phyloP scores from a whole-genome alignment of 2,329 filamentous ascomycete species.

The Thermomyces lanuginosus region DNA sequence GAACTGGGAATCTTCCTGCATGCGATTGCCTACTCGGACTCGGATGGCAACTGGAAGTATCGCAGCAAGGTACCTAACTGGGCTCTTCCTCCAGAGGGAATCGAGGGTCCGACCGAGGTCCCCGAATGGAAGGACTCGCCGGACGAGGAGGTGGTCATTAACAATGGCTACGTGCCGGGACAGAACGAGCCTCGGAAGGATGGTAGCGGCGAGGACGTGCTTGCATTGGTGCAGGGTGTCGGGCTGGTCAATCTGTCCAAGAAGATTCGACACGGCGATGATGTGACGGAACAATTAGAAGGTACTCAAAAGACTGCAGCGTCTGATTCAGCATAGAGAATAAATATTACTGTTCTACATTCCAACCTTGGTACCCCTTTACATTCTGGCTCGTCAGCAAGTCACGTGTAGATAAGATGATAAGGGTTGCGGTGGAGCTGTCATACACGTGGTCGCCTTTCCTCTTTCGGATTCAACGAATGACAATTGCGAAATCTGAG shows the following conservation, averaged over 20 bases:
- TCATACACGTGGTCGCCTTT: too few species aligned
- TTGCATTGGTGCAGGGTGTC: slow-evolving; percentile 19
- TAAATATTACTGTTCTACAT: too few species aligned
- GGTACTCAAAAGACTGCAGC: too few species aligned
- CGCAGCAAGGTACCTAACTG: slow-evolving; percentile 68
- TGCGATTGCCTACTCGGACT: slow-evolving; percentile 75
- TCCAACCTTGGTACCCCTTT: too few species aligned
- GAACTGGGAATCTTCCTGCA: slow-evolving; percentile 91
- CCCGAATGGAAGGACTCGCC: slow-evolving; percentile 28
- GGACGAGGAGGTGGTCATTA: slow-evolving; percentile 25
- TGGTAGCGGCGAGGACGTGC: slow-evolving; percentile 8
- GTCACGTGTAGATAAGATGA: too few species aligned
- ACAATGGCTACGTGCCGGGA: slow-evolving; percentile 17
- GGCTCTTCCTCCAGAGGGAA: slow-evolving; percentile 64
- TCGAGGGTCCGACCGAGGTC: slow-evolving; percentile 54
- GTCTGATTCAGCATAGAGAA: too few species aligned
- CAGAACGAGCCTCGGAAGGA: slow-evolving; percentile 9
- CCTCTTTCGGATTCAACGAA: too few species aligned
- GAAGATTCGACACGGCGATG: slow-evolving; percentile 4
- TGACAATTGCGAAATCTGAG: too few species aligned
- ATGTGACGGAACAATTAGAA: too few species aligned
- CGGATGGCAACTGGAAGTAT: slow-evolving; percentile 71
- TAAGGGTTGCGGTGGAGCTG: too few species aligned
- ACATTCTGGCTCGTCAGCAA: too few species aligned
- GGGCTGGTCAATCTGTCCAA: slow-evolving; percentile 19